Conservation (phyloP, 495 filamentous ascomycete species). For the Parathielavia appendiculata region DNA sequence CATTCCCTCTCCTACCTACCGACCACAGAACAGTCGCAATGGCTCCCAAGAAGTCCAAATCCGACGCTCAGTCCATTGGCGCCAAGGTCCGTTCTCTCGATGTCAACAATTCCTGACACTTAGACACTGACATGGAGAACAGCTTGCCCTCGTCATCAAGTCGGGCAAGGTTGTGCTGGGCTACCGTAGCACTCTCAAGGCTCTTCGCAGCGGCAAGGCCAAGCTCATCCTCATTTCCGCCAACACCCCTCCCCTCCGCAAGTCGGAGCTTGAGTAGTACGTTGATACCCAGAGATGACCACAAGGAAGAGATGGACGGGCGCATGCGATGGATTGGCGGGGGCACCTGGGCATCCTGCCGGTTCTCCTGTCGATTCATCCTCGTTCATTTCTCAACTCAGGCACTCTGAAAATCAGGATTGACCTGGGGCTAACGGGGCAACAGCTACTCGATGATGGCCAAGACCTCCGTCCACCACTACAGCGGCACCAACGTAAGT, state of each 20-base stretch:
- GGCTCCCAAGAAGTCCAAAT: constrained; percentile 95
- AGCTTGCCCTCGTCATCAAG: constrained; percentile 91
- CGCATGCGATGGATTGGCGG: background rate
- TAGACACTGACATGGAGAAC: constrained; percentile 10
- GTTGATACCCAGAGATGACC: background rate
- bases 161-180: constrained; percentile 76
- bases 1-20: constrained; percentile 7
- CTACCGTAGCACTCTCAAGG: constrained; percentile 96
- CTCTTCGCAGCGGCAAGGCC: constrained; percentile 78
- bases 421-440: constrained; percentile 24
- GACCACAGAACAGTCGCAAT: constrained; percentile 43
- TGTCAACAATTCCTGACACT: background rate
- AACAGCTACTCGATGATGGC: constrained; percentile 74
- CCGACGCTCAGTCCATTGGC: constrained; percentile 86
- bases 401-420: background rate
- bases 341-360: background rate
- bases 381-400: background rate
- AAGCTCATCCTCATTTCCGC: constrained; percentile 60
- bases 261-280: constrained; percentile 79
- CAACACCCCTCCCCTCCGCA: constrained; percentile 93
- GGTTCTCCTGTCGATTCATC: background rate
- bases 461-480: constrained; percentile 94
- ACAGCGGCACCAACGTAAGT: constrained; percentile 95
- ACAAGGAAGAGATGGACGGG: background rate
- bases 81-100: constrained; percentile 46